Evolutionary conservation across 192 early-diverging fungal genomes (phyloP).

Genomic region (Dispira parvispora): DNA sequence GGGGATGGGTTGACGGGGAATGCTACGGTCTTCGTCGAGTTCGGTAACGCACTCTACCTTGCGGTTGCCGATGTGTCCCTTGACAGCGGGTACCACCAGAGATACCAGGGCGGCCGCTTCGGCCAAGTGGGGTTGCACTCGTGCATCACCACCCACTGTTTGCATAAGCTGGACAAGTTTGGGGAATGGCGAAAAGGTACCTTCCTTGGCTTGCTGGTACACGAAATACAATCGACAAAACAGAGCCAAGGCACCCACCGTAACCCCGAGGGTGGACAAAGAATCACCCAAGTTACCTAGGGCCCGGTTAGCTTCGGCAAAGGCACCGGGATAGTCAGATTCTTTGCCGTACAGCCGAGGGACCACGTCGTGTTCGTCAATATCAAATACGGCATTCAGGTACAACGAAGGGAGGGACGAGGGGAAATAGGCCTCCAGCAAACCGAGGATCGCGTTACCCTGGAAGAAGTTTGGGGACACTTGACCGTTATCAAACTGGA

Average conservation of each 20-base stretch:
- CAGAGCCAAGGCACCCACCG: conserved; percentile 16
- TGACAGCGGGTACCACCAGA: conserved; percentile 18
- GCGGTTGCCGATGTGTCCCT: conserved; percentile 25
- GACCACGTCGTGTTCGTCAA: not conserved
- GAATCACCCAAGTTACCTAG: not conserved
- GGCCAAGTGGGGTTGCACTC: too few relatives aligned
- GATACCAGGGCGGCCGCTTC: conserved; percentile 11
- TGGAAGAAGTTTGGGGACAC: conserved; percentile 21
- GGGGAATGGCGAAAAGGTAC: conserved; percentile 13
- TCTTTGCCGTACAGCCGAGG: not conserved
- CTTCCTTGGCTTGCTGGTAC: conserved; percentile 14
- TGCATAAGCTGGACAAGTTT: conserved; percentile 19
- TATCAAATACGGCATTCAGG: not conserved
- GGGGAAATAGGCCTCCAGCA: conserved; percentile 12
- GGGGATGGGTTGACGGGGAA: conserved; percentile 28
- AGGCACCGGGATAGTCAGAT: not conserved
- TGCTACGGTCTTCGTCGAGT: conserved; percentile 12
- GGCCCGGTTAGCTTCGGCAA: not conserved
- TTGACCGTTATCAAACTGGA: conserved; percentile 16
- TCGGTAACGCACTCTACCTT: conserved; percentile 6
- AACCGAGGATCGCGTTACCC: conserved; percentile 23
- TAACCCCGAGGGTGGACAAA: conserved; percentile 11
- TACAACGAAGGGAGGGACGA: not conserved
- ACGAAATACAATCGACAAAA: conserved; percentile 24
- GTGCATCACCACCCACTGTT: not conserved